phyloP scores from a whole-genome alignment of 257 asterid genomes.

The Solanum verrucosum region DNA sequence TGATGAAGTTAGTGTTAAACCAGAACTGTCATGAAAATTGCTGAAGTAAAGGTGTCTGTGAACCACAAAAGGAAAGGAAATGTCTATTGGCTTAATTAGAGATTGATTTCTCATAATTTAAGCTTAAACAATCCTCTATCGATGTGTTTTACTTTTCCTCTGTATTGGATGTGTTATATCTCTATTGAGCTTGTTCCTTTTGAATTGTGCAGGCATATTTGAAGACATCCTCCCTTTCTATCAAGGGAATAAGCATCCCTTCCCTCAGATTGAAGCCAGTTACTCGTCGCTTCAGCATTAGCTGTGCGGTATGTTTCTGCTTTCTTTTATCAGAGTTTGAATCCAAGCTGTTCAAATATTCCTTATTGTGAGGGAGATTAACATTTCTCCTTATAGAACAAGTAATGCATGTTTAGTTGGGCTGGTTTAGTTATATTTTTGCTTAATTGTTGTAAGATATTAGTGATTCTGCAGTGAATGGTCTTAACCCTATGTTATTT shows the following conservation, averaged over 20 bases:
- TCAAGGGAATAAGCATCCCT: slow-evolving; percentile 20
- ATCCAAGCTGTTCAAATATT: neutral
- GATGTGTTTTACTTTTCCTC: neutral
- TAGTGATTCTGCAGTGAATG: neutral
- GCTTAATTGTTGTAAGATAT: neutral
- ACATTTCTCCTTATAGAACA: neutral
- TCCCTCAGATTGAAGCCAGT: slow-evolving; percentile 31
- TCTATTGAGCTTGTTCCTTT: neutral
- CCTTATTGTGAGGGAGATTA: neutral
- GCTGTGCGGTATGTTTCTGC: slow-evolving; percentile 44
- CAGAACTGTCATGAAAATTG: neutral
- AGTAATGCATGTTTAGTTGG: neutral
- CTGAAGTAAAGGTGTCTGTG: neutral
- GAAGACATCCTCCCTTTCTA: slow-evolving; percentile 21
- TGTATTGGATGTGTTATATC: neutral
- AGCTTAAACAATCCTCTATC: neutral
- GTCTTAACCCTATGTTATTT: neutral
- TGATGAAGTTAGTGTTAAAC: neutral
- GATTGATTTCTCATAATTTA: neutral
- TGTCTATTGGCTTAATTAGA: neutral
- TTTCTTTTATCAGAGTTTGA: neutral
- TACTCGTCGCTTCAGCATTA: slow-evolving; percentile 43
- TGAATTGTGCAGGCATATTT: slow-evolving; percentile 11
- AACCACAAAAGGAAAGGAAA: neutral
- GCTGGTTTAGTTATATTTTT: neutral